A percentile compares a stretch with the other conserved stretches of the same genome.
phyloP scores from a whole-genome alignment of 345 rosid genomes.

The Eucalyptus polyanthemos region DNA sequence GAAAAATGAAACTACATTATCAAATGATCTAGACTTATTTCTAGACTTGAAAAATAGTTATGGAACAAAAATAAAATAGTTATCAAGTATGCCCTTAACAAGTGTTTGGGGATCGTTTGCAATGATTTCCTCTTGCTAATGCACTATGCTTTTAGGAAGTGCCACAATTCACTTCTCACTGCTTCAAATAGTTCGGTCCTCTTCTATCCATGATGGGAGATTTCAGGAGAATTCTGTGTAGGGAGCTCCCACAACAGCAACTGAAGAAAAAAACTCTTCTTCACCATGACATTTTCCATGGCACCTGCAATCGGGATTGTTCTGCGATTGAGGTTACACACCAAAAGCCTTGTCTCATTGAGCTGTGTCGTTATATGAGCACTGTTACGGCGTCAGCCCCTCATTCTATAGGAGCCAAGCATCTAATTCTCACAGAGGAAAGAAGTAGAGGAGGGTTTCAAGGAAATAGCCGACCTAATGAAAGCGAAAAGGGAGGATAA shows the following conservation, averaged over 20 bases:
- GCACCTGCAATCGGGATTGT: neutral
- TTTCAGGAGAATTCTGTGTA: neutral
- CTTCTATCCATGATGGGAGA: neutral
- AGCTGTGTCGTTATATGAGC: neutral
- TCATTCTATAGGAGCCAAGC: neutral
- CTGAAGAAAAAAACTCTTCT: neutral
- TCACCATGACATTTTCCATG: neutral
- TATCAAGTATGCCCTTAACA: too few species aligned
- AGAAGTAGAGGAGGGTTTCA: neutral
- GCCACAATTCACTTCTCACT: neutral
- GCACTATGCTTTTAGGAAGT: neutral
- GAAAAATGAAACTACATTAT: rapidly evolving
- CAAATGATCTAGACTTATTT: too few species aligned
- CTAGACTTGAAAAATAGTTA: rapidly evolving
- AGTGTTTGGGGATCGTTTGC: neutral
- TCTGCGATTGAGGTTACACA: neutral
- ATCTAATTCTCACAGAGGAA: neutral
- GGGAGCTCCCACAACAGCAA: neutral
- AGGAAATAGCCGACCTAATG: too few species aligned
- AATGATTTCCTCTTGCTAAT: neutral
- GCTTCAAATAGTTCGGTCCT: neutral
- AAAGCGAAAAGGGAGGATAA: too few species aligned
- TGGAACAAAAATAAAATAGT: rapidly evolving
- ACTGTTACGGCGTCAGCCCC: neutral
- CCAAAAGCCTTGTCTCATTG: neutral